phyloP scores from a whole-genome alignment of 805 yeast species.

The Sugiyamaella chiloensis region DNA sequence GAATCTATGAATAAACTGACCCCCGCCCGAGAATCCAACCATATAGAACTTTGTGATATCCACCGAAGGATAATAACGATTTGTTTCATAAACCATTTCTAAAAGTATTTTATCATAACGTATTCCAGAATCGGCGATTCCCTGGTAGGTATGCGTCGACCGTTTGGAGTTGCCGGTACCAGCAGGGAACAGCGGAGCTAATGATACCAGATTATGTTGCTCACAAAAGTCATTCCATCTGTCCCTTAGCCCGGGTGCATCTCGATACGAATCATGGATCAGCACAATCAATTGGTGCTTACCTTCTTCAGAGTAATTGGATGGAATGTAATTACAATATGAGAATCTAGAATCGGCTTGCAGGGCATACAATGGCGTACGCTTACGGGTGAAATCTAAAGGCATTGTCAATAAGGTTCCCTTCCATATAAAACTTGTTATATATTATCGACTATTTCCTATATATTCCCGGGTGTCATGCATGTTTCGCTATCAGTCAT shows the following conservation, averaged over 20 bases:
- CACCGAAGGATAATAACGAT: constrained; percentile 4
- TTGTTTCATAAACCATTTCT: constrained; percentile 2
- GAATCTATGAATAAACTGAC: constrained; percentile 11
- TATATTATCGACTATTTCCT: no score
- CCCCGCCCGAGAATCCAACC: constrained; percentile 15
- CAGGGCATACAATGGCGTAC: constrained; percentile 10
- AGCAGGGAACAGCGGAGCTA: constrained; percentile 9
- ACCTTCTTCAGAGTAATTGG: not conserved
- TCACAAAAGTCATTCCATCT: constrained; percentile 7
- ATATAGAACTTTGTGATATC: constrained; percentile 7
- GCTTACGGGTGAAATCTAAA: constrained; percentile 1
- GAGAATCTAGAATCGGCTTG: constrained; percentile 7
- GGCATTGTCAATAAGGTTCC: no score
- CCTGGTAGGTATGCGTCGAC: constrained; percentile 9
- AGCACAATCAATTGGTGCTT: constrained; percentile 1
- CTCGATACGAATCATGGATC: constrained; percentile 11
- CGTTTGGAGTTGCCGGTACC: not conserved
- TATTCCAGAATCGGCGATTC: constrained; percentile 2
- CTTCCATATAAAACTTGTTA: not conserved
- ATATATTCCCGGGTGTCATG: no score
- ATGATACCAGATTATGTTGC: constrained; percentile 1
- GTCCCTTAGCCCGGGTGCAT: constrained; percentile 7
- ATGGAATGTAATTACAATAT: constrained; percentile 6
- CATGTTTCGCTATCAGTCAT: no score
- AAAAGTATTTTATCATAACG: constrained; percentile 3